Percentiles rank a stretch among this genome's conserved stretches.
Evolutionary conservation across 2,329 filamentous ascomycete genomes (phyloP).

Genomic region (Cryphonectria naterciae): DNA sequence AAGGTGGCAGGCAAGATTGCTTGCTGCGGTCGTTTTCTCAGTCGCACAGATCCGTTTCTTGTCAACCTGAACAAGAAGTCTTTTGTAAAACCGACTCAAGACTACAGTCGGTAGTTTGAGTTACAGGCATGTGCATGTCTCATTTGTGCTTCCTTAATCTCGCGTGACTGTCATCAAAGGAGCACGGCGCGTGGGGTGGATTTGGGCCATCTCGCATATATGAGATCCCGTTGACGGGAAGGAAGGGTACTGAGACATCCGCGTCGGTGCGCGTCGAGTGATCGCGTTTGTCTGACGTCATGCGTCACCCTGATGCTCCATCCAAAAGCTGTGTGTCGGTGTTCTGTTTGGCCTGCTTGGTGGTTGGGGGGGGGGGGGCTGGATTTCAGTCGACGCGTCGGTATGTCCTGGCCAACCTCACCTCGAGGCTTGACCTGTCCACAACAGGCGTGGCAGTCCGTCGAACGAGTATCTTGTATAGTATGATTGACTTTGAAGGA

Average conservation of each 20-base stretch:
- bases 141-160: too few relatives aligned
- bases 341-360: background rate
- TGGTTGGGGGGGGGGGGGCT: background rate
- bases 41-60: background rate
- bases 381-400: too few relatives aligned
- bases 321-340: background rate
- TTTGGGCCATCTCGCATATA: background rate
- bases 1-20: background rate
- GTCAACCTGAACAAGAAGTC: background rate
- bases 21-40: background rate
- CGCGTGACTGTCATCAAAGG: too few relatives aligned
- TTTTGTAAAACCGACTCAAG: background rate
- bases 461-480: background rate
- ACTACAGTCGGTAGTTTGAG: background rate
- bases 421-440: background rate
- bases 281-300: background rate
- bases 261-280: constrained; percentile 1
- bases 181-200: too few relatives aligned
- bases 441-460: background rate
- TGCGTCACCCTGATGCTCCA: background rate
- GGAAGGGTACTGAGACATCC: constrained; percentile 4
- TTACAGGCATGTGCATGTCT: background rate
- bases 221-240: background rate
- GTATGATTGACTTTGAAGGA: background rate
- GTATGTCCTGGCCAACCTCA: background rate